A percentile compares a stretch with the other conserved stretches of the same genome.
phyloP scores from a whole-genome alignment of 495 filamentous ascomycete genomes.

The Talaromyces stipitatus region DNA sequence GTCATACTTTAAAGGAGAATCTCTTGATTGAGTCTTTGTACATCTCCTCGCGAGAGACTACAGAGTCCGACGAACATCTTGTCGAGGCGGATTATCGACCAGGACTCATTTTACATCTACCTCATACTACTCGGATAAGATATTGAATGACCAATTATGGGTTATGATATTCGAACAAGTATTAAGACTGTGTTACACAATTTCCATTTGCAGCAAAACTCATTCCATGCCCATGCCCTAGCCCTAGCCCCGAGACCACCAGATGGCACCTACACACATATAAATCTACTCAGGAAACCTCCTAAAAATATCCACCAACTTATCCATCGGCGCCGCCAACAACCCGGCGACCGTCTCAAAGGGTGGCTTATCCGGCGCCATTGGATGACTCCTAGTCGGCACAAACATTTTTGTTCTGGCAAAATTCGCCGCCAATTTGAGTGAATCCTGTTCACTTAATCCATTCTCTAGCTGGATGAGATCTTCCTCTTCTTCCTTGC shows the following conservation, averaged over 20 bases:
- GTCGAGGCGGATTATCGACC: too few relatives aligned
- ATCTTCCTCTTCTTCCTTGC: slow-evolving; percentile 50
- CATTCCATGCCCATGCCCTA: background rate
- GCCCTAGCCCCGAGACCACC: background rate
- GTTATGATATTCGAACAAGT: too few relatives aligned
- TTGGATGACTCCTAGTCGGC: slow-evolving; percentile 48
- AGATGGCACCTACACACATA: background rate
- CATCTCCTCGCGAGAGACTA: background rate
- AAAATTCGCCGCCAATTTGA: slow-evolving; percentile 40
- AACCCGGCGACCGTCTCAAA: slow-evolving; percentile 13
- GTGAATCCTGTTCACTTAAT: slow-evolving; percentile 29
- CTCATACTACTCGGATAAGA: too few relatives aligned
- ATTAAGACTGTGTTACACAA: too few relatives aligned
- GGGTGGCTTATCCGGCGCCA: slow-evolving; percentile 13
- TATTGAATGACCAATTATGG: too few relatives aligned
- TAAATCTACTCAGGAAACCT: slow-evolving; percentile 9
- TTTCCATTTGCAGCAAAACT: background rate
- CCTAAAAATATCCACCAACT: slow-evolving; percentile 8
- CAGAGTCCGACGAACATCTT: background rate
- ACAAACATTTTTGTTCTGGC: slow-evolving; percentile 52
- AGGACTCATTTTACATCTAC: too few relatives aligned
- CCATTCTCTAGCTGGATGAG: slow-evolving; percentile 43
- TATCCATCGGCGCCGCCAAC: slow-evolving; percentile 11
- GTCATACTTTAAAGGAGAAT: background rate
- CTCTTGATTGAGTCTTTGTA: background rate